Conservation (phyloP, 139 green algal genomes). For the Closterium sp. region DNA sequence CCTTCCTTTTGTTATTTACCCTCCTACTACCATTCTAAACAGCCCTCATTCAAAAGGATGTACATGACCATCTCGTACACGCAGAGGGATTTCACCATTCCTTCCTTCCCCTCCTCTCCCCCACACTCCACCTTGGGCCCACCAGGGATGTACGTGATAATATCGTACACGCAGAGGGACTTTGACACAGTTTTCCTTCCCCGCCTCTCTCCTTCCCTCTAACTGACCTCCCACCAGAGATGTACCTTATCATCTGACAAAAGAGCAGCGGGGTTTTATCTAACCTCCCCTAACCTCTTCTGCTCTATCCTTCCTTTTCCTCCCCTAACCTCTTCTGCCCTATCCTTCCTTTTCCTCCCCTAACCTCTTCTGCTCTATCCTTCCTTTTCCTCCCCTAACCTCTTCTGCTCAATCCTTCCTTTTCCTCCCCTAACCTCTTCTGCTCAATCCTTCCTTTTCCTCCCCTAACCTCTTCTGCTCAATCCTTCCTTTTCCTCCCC, state of each 20-base stretch:
- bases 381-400: neutral
- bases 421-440: neutral
- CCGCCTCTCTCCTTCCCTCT: too few relatives aligned
- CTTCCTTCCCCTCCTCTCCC: neutral
- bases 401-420: too few relatives aligned
- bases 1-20: too few relatives aligned
- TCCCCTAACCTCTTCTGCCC: neutral
- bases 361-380: neutral
- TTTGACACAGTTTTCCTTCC: slow-evolving; percentile 60
- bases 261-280: too few relatives aligned
- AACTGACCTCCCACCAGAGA: too few relatives aligned
- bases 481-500: neutral
- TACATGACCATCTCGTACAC: slow-evolving; percentile 51
- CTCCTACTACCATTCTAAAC: too few relatives aligned
- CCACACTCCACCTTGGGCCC: too few relatives aligned
- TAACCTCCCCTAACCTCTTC: too few relatives aligned
- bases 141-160: slow-evolving; percentile 26
- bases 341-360: neutral
- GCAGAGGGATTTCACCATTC: slow-evolving; percentile 69
- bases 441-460: neutral
- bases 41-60: neutral
- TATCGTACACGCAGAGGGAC: slow-evolving; percentile 62
- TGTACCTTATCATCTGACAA: too few relatives aligned
- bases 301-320: too few relatives aligned
- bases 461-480: neutral